Base-by-base conservation (phyloP, 169 alveolate species). In the Plasmodium falciparum region DNA sequence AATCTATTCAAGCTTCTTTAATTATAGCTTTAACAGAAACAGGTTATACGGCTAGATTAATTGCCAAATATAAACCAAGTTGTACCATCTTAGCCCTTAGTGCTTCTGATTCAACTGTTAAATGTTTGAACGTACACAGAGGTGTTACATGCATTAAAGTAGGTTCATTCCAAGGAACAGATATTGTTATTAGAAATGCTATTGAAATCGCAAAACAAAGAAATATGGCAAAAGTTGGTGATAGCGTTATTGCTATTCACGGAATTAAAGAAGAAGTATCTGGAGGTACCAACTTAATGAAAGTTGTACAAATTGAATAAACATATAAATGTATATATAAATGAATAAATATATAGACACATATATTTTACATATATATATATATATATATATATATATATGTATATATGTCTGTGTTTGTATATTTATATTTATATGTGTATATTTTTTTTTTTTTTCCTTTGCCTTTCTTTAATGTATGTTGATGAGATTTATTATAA, bases 41-140 rank as follows among this genome's bases (percentile, higher is more conserved):
- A 0, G 99, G 99, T 13, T 96, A 94, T 76, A 97, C 99, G 11
- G 99, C 99, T 11, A 96, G 99, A 69, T 89, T 96, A 69, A 96
- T 99, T 26, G 97, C 99, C 50, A 98, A 98, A 95, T 99, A 98
- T 94, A 95, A 99, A 70, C 99, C 99, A 22, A 90, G 90, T 62
- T 93, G 95, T 74, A 95, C 98, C 15, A 98, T 99, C 73, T 88
- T 98, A 58, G 99, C 99, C 47, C 94, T 96, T 63, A 95, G 98
- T 50, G 96, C 97, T 29, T 93, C 96, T 39, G 97, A 91, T 62
- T 96, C 97, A 80, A 97, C 97, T 26, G 97, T 96, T 74, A 97
- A 97, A 88, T 97, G 98, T 88, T 88, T 98, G 95, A 96, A 95
- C 69, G 95, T 96, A 56, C 94, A 96, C 69, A 97, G 99, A 61